A percentile compares a stretch with the other conserved stretches of the same genome.
Evolutionary conservation across 495 filamentous ascomycete species (phyloP).

Genomic region (Neurospora sp.): DNA sequence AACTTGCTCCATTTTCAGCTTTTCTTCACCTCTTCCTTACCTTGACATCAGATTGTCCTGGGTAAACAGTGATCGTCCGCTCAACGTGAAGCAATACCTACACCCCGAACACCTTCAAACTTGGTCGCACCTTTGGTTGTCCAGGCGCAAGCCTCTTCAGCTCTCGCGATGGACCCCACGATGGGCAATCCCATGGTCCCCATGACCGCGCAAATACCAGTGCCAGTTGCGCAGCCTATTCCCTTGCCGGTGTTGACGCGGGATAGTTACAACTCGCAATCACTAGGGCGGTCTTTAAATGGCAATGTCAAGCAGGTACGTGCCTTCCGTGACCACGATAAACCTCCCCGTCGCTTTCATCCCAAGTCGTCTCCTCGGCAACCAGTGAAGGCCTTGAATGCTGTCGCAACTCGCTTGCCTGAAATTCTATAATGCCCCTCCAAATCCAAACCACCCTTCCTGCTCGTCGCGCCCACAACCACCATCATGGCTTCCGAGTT

Average conservation of each 20-base stretch:
- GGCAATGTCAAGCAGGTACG: slow-evolving; percentile 38
- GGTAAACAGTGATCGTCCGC: not conserved
- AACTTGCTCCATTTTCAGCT: not conserved
- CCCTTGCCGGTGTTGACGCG: slow-evolving; percentile 11
- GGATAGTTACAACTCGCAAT: slow-evolving; percentile 31
- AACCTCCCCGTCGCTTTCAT: slow-evolving; percentile 7
- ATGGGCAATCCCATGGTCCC: not conserved
- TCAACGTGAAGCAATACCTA: not conserved
- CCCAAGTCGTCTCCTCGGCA: not conserved
- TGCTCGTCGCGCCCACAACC: not conserved
- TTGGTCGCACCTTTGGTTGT: not conserved
- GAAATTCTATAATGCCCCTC: not conserved
- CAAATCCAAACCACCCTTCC: not conserved
- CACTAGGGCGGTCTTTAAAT: slow-evolving; percentile 34
- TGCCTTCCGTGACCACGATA: slow-evolving; percentile 2
- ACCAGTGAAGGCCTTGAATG: not conserved
- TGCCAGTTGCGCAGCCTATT: slow-evolving; percentile 5
- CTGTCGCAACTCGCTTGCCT: not conserved
- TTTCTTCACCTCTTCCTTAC: not conserved
- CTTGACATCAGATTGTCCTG: not conserved
- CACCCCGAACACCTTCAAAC: not conserved
- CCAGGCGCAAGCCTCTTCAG: not conserved
- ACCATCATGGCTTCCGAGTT: slow-evolving; percentile 7
- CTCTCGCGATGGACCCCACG: not conserved
- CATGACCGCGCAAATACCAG: not conserved